A percentile compares a stretch with the other conserved stretches of the same genome.
Evolutionary conservation across 2,329 filamentous ascomycete species (phyloP).

Genomic region (Aspergillus oerlinghausenensis): DNA sequence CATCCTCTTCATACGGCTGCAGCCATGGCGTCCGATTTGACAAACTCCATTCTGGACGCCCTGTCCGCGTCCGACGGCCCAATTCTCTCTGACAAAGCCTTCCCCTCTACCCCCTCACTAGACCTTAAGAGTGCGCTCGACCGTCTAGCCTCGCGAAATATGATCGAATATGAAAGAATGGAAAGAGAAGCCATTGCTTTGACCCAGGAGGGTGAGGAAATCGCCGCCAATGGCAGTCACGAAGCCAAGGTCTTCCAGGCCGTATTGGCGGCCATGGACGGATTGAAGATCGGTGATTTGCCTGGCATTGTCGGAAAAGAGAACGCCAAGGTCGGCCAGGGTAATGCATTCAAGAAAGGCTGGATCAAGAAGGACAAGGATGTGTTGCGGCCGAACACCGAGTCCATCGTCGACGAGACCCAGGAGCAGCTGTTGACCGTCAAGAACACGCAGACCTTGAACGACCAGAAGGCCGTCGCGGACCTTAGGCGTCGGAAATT

Average conservation of each 20-base stretch:
- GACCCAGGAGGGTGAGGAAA: conserved; percentile 68
- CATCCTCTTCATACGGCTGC: conserved; percentile 17
- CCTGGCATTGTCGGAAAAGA: conserved; percentile 45
- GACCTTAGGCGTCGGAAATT: conserved; percentile 93
- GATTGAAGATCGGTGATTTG: conserved; percentile 73
- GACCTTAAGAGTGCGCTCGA: conserved; percentile 84
- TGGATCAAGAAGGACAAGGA: conserved; percentile 64
- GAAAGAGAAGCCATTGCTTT: conserved; percentile 73
- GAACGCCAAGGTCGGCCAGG: conserved; percentile 67
- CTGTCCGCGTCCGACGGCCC: conserved; percentile 58
- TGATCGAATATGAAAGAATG: conserved; percentile 80
- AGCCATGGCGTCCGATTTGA: conserved; percentile 53
- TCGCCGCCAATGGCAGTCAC: conserved; percentile 71
- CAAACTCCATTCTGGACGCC: conserved; percentile 60
- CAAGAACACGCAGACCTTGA: conserved; percentile 62
- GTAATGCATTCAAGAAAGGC: conserved; percentile 79
- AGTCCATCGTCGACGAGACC: conserved; percentile 76
- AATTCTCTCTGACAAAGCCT: conserved; percentile 64
- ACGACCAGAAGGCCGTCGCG: conserved; percentile 68
- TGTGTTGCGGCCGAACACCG: conserved; percentile 51
- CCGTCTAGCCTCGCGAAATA: conserved; percentile 74
- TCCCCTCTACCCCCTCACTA: conserved; percentile 61
- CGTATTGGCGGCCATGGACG: conserved; percentile 66
- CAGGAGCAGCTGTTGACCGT: conserved; percentile 71
- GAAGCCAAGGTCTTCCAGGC: conserved; percentile 79